Evolutionary conservation across 176 grass and related monocot genomes (phyloP).

Genomic region (Puccinellia tenuiflora): DNA sequence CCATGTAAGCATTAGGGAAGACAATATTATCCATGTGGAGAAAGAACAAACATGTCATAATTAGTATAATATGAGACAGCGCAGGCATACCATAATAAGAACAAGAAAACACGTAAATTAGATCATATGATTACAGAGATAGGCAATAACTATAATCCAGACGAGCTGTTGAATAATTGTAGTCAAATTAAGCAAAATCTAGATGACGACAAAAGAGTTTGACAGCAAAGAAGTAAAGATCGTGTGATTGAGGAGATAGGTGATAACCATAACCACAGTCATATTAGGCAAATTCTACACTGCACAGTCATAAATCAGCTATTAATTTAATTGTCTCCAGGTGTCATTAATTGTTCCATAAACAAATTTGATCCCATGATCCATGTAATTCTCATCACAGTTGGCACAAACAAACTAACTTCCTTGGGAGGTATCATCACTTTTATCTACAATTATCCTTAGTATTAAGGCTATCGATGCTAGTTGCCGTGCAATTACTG

Average conservation of each 20-base stretch:
- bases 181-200: neutral
- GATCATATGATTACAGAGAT: neutral
- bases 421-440: neutral
- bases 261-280: no score
- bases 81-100: neutral
- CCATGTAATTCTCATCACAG: neutral
- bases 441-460: neutral
- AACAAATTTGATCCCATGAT: neutral
- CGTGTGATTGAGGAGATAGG: no score
- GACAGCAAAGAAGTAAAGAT: no score
- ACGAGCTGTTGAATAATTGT: neutral
- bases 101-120: neutral
- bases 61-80: neutral
- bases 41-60: slow-evolving; percentile 3
- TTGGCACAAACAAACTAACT: neutral
- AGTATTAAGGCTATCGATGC: neutral
- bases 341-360: neutral
- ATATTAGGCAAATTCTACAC: no score
- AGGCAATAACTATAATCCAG: neutral
- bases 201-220: neutral
- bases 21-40: neutral
- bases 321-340: no score
- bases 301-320: no score
- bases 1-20: neutral
- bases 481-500: neutral